Base-by-base conservation (phyloP, 2,329 filamentous ascomycete species). In the Epichloe hybrida region DNA sequence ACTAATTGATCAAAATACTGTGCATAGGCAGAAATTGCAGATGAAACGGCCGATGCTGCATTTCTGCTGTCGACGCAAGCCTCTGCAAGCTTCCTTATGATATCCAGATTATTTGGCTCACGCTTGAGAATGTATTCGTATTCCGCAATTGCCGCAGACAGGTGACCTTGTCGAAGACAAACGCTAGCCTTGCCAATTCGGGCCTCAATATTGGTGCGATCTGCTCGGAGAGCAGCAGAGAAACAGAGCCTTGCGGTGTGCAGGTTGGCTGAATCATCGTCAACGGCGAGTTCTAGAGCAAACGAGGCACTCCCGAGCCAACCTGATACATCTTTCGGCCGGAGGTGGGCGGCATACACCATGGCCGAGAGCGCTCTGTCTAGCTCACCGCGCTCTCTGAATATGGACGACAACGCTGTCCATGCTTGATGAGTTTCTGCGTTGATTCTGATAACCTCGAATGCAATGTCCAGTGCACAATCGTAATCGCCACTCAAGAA, bases 381-480 rank as follows among this genome's bases (percentile, higher is more conserved):
- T 23, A 70, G 66, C 45, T 81, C 73, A 2, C 77, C 77, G 52
- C 77, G 72, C 60, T 84, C 80, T 52, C 76, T 70, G 57, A 80
- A 79, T 49, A 84, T 77, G 3, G 78, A 75, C 0, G 78, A 73
- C 44, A 85, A 64, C 12, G 82, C 69, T 13, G 73, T 76, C 81
- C 81, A 85, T 23, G 82, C 81, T 56, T 79, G 74, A 54, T 81
- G 74, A 1, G 79, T 83, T 61, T 84, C 80, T 20, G 79, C 79
- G 55, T 85, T 84, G 61, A 84, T 81, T 48, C 80, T 74, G 58
- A 85, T 82, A 52, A 84, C 76, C 58, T 84, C 80, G 40, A 75
- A 73, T 8, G 80, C 75, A 21, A 77, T 69, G 15, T 75, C 72
- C 37, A 80, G 68, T 5, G 84, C 82, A 40, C 73, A 69, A 5